Base-by-base conservation (phyloP, 768 basidiomycete species). In the Exsudoporus frostii region DNA sequence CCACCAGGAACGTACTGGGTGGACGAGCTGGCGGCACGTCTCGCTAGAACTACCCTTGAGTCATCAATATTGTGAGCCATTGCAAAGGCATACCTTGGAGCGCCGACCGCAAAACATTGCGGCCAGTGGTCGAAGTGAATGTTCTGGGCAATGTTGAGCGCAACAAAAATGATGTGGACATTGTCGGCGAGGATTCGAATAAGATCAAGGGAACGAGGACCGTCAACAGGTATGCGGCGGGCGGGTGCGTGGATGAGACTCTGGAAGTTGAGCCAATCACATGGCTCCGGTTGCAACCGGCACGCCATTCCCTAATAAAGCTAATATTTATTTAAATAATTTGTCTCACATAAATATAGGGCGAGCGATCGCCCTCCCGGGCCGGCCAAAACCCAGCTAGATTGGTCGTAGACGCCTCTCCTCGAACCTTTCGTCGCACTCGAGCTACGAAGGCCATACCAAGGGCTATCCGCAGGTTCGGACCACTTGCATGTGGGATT, bases 1-100 rank as follows among this genome's bases (percentile, higher is more conserved):
- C 86, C 85, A 55, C 86, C 86, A 44, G 86, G 84, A 59, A 87
- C 79, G 57, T 87, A 86, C 53, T 68, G 60, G 5, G 65, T 53
- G 5, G 63, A 57, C 17, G 69, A 61, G 45, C 71, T 73, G 50
- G 71, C 71, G 20, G 74, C 64, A 63, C 71, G 66, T 69, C 78
- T 71, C 51, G 68, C 79, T 80, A 43, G n/a, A 32, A 22, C n/a
- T 30, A 32, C 13, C 34, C 17, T 8, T 34, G 38, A 44, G 51
- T 38, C 19, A 37, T 19, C 8, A 10, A 3, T n/a, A 20, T 13
- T 36, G 27, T 15, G 30, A 15, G 50, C 24, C 9, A 22, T 20
- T 36, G 29, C 20, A 37, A 49, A 33, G 10, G 8, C 51, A 27
- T 42, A 79, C 81, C 73, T 71, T 78, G 76, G 14, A 74, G 52